Base-by-base conservation (phyloP, 2,329 filamentous ascomycete species). In the Pezicula carpinea region DNA sequence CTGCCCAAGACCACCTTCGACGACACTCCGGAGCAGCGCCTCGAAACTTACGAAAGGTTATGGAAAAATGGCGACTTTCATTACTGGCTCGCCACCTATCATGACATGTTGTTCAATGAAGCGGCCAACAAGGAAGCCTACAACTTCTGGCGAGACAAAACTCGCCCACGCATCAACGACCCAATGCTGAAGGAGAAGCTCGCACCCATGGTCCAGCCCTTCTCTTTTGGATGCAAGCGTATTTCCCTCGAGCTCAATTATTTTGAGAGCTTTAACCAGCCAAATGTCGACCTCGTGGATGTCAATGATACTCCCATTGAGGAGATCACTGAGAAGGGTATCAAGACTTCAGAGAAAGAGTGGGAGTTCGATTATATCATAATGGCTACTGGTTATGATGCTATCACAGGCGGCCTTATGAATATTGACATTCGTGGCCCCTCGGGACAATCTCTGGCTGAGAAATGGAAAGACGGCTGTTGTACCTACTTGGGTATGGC, bases 131-230 rank as follows among this genome's bases (percentile, higher is more conserved):
- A 64, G 3, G 60, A 63, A 4, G 60, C 67, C 0, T 79, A 77
- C 50, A 62, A 72, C 2, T 79, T 76, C 58, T 78, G 75, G 70
- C 63, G 61, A 1, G 63, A 61, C 21, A 75, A 74, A 52, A 66
- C 67, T 0, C 61, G 70, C 1, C 60, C 59, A 5, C 64, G 75
- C 2, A 61, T 69, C 13, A 55, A 58, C 22, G 64, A 68, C 44
- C 62, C 60, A 11, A 47, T 56, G 22, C 66, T 61, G 39, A 58
- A 55, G 5, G 19, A 35, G 11, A 35, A 14, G 13, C 42, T 44
- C 5, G 33, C 19, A 14, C 42, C 51, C 2, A 47, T 50, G 7
- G 51, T 55, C 4, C 56, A 67, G 10, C 52, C 39, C 13, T 60
- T 61, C 7, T 44, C 35, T 10, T 45, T 38, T 17, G 57, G 48